Conservation (phyloP, 2,329 filamentous ascomycete species). For the Biscogniauxia marginata region DNA sequence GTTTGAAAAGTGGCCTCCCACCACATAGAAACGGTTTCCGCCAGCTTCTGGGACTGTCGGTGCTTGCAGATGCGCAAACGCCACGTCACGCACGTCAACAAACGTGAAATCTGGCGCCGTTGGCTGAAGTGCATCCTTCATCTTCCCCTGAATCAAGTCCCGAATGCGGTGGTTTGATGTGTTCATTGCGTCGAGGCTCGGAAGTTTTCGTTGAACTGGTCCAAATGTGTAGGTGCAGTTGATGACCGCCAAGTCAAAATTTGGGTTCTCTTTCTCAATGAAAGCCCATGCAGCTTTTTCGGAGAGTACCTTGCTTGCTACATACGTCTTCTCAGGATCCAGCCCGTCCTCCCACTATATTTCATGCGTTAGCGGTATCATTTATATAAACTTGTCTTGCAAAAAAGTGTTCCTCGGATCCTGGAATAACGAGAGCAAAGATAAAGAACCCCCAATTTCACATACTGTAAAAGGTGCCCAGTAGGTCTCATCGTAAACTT, state of each 20-base stretch:
- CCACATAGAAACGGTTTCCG: constrained; percentile 62
- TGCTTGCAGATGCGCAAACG: constrained; percentile 61
- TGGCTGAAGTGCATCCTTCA: constrained; percentile 54
- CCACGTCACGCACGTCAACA: constrained; percentile 62
- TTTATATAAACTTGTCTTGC: too few relatives aligned
- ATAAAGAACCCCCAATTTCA: too few relatives aligned
- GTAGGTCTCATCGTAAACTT: constrained; percentile 39
- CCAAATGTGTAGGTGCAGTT: constrained; percentile 64
- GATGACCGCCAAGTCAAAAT: constrained; percentile 61
- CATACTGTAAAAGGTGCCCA: constrained; percentile 36
- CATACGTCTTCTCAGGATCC: constrained; percentile 30
- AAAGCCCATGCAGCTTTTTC: constrained; percentile 68
- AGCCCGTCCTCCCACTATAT: constrained; percentile 34
- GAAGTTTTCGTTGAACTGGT: constrained; percentile 62
- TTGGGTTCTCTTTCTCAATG: constrained; percentile 51
- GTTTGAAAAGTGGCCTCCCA: constrained; percentile 60
- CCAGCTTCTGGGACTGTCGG: constrained; percentile 56
- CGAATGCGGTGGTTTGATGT: constrained; percentile 69
- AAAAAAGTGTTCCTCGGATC: too few relatives aligned
- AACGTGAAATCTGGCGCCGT: constrained; percentile 58
- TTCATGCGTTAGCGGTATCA: background rate
- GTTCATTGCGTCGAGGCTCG: constrained; percentile 64
- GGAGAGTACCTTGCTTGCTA: constrained; percentile 57
- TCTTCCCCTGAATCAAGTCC: constrained; percentile 61
- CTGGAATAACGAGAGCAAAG: too few relatives aligned